These are phyloP conservation scores for Colletotrichum sp. DNA, from an alignment of 2,329 filamentous ascomycete genomes.

Conservation along the genomic window DNA sequence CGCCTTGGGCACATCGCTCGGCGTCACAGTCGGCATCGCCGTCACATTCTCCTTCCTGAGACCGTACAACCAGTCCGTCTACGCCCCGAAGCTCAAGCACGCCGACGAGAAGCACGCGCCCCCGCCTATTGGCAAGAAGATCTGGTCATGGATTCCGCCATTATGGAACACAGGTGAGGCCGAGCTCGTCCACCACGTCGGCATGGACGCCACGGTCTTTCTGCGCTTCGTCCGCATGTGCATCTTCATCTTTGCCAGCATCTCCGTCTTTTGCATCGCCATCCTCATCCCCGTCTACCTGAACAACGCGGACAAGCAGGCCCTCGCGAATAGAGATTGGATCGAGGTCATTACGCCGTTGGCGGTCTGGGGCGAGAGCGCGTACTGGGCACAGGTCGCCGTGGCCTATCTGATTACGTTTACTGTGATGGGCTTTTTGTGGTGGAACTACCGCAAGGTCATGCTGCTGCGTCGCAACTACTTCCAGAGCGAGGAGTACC, in stretches of 20 bases:
- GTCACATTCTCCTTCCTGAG: slow-evolving; percentile 87
- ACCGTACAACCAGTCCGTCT: slow-evolving; percentile 90
- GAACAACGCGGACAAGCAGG: slow-evolving; percentile 45
- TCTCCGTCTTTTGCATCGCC: slow-evolving; percentile 75
- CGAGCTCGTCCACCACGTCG: slow-evolving; percentile 79
- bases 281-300: slow-evolving; percentile 86
- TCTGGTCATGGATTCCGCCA: slow-evolving; percentile 86
- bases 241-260: slow-evolving; percentile 81
- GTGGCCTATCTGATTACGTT: slow-evolving; percentile 72
- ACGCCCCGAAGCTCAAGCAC: slow-evolving; percentile 92
- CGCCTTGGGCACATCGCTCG: slow-evolving; percentile 81
- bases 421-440: slow-evolving; percentile 82
- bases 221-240: slow-evolving; percentile 90
- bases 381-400: slow-evolving; percentile 65
- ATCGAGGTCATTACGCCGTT: slow-evolving; percentile 66
- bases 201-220: slow-evolving; percentile 91
- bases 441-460: slow-evolving; percentile 86
- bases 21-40: slow-evolving; percentile 75
- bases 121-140: slow-evolving; percentile 83
- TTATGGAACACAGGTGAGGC: slow-evolving; percentile 80
- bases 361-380: slow-evolving; percentile 51
- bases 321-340: slow-evolving; percentile 43
- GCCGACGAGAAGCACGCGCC: slow-evolving; percentile 90
- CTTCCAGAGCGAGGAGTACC: slow-evolving; percentile 87
- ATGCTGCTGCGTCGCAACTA: slow-evolving; percentile 75